Evolutionary conservation across 1,284 basidiomycete genomes (phyloP), one percentile per base, ranked within the genome.

Genomic region (Albatrellus sp.): DNA sequence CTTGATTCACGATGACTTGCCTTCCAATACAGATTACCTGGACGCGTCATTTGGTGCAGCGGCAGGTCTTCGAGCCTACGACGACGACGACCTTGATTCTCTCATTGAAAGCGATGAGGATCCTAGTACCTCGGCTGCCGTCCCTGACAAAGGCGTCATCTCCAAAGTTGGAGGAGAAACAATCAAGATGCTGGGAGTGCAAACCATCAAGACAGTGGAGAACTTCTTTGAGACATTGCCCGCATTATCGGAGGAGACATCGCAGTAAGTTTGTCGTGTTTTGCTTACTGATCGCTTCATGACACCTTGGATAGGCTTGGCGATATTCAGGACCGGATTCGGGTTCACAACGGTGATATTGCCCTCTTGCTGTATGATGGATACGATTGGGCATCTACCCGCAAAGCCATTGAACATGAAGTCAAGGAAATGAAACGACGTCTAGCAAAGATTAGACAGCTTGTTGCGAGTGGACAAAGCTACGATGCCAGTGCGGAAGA

Each of bases 321-420:
- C 40, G 45, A 42, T 28, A 33, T 40, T 28, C 40, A 31, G 50
- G 48, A 78, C 28, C 69, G 63, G 24, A 56, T 90, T 32, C 71
- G 76, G 16, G 53, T 88, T 2, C 68, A 75, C 38, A 64, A 83
- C 41, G 78, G 73, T 39, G 69, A 84, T 48, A 59, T 87, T 33
- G 73, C 70, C 0, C 56, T 96, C 30, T 70, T 80, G 47, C 69
- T 98, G 5, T 85, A 93, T 56, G 89, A 92, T 47, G 92, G 94
- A 1, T 98, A 92, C 56, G 96, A 98, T 58, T 98, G 94, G 92
- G 62, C 62, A 1, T 70, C 74, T 34, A 98, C 94, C 2, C 80
- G 92, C 40, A 81, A 75, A 58, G 77, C 77, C 5, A 90, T 98
- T 43, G 88, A 96, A 58, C 80, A 88, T 41, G 87, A 93, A 58